Conservation (phyloP, 106 monocot genomes). For the Acorus calamus region DNA sequence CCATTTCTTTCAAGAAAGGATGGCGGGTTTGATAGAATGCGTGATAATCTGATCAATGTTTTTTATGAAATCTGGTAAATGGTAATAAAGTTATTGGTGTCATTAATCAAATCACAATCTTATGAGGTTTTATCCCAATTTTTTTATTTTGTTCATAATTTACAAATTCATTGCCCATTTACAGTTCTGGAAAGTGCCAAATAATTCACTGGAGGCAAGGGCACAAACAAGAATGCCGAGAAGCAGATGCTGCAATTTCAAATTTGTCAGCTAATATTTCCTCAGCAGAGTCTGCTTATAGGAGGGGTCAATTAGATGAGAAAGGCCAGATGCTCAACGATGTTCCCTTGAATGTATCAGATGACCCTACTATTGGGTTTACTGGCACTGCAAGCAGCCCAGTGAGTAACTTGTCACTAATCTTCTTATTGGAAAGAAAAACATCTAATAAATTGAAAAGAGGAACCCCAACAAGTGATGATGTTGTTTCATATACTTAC, state of each 20-base stretch:
- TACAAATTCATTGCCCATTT: constrained; percentile 8
- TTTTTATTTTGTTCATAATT: constrained; percentile 9
- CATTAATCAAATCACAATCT: not conserved
- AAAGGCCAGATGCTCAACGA: constrained; percentile 9
- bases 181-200: constrained; percentile 95
- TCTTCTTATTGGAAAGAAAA: not conserved
- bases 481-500: constrained; percentile 7
- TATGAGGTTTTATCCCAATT: not conserved
- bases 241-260: constrained; percentile 21
- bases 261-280: constrained; percentile 14
- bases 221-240: constrained; percentile 78
- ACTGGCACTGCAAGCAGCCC: too few relatives aligned
- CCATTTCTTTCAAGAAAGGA: too few relatives aligned
- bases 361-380: constrained; percentile 10
- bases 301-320: constrained; percentile 7
- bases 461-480: constrained; percentile 17
- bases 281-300: constrained; percentile 13
- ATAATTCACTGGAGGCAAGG: constrained; percentile 98
- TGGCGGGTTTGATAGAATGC: too few relatives aligned
- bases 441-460: constrained; percentile 16
- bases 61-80: too few relatives aligned
- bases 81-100: too few relatives aligned
- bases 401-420: constrained; percentile 7
- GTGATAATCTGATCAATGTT: too few relatives aligned
- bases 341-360: constrained; percentile 3